Evolutionary conservation across 2,329 filamentous ascomycete genomes (phyloP), one percentile per base, ranked within the genome.

Genomic region (Talaromyces sp.): DNA sequence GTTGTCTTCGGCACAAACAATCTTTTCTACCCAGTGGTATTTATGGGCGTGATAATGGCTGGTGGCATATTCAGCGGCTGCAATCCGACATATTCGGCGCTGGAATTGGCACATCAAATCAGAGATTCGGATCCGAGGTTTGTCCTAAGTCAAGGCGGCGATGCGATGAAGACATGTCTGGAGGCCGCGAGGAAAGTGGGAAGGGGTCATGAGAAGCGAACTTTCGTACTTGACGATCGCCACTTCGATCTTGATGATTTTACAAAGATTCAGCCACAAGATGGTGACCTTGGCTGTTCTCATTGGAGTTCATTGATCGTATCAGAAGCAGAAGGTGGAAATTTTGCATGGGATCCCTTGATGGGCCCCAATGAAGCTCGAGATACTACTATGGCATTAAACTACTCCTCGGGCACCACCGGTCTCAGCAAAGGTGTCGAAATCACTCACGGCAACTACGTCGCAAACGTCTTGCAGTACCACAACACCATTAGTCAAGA

Each of bases 341-440:
- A 72, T 2, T 93, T 90, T 74, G 76, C 79, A 57, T 95, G 91
- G 91, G 74, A 84, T 17, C 83, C 88, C 7, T 35, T 63, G 60
- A 61, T 17, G 22, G 54, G 52, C 2, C 45, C 65, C 83, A 82
- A 54, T 41, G 65, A 59, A 63, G 59, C 54, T 33, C 39, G n/a
- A 41, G 47, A 66, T 9, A 77, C 72, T 5, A 85, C 86, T 1
- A 86, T 89, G 69, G 89, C 87, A 27, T 84, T 96, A 67, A 95
- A 96, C 76, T 96, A 94, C 78, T 90, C 87, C 68, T 77, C 74
- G 59, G 80, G 91, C 11, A 93, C 90, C 1, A 96, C 92, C 0
- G 92, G 92, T 7, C 83, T 92, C 3, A 91, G 92, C 10, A 96
- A 96, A 75, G 92, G 92, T 11, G 92, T 95, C 15, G 87, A 90